A percentile compares a stretch with the other conserved stretches of the same genome.
These are phyloP conservation scores for Dioscorea zingiberensis DNA, from an alignment of 106 monocot species.

Conservation along the genomic window DNA sequence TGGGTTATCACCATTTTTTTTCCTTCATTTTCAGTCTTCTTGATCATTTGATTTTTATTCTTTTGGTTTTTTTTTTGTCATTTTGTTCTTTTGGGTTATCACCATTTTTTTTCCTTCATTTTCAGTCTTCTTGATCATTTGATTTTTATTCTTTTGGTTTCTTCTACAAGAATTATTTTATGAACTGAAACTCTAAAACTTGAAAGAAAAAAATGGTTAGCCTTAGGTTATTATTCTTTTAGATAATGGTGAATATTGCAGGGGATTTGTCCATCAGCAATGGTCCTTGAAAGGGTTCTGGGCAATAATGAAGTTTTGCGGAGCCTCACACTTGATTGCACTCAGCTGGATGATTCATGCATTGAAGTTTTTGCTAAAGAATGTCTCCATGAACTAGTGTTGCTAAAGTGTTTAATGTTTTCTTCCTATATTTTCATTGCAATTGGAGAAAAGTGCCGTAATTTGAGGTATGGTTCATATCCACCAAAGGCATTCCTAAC, in stretches of 20 bases:
- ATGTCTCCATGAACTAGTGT: slow-evolving; percentile 56
- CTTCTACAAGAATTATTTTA: neutral
- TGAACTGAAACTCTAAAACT: too few relatives aligned
- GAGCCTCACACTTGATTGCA: slow-evolving; percentile 61
- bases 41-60: neutral
- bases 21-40: neutral
- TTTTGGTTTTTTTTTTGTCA: neutral
- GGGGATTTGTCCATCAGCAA: slow-evolving; percentile 46
- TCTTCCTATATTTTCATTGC: slow-evolving; percentile 41
- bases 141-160: neutral
- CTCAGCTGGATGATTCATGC: slow-evolving; percentile 48
- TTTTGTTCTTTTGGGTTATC: neutral
- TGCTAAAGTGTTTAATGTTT: slow-evolving; percentile 55
- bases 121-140: neutral
- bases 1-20: neutral
- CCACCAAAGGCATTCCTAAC: neutral
- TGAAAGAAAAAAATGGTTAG: too few relatives aligned
- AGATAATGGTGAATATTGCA: slow-evolving; percentile 10
- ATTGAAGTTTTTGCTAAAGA: slow-evolving; percentile 45
- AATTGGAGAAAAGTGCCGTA: slow-evolving; percentile 48
- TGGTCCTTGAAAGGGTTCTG: slow-evolving; percentile 44
- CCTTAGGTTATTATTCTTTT: neutral
- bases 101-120: neutral
- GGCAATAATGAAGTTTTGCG: slow-evolving; percentile 27
- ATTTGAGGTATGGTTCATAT: slow-evolving; percentile 49